phyloP scores from a whole-genome alignment of 345 rosid species.

The Bruguiera gymnorhiza region DNA sequence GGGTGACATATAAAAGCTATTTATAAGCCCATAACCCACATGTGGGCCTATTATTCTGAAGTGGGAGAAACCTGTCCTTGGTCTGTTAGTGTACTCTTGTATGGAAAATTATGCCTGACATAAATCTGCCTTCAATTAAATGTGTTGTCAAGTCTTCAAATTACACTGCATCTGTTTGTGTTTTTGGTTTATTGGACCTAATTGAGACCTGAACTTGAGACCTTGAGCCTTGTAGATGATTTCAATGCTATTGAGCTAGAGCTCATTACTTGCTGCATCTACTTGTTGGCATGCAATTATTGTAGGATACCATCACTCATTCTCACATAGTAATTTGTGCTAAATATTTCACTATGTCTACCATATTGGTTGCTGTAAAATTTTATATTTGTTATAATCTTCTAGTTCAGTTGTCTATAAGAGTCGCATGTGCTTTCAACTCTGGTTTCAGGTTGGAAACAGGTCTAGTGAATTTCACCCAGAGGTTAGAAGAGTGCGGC shows the following conservation, averaged over 20 bases:
- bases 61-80: too few relatives aligned
- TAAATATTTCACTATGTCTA: neutral
- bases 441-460: conserved; percentile 69
- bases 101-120: too few relatives aligned
- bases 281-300: neutral
- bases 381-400: neutral
- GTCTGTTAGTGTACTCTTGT: too few relatives aligned
- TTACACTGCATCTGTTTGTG: neutral
- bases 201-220: neutral
- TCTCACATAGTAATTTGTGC: neutral
- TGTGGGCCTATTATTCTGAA: too few relatives aligned
- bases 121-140: too few relatives aligned
- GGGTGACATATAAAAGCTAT: neutral
- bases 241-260: too few relatives aligned
- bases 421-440: neutral
- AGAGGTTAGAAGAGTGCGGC: conserved; percentile 96
- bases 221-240: neutral
- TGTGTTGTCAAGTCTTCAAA: too few relatives aligned
- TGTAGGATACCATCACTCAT: neutral
- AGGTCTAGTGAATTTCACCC: conserved; percentile 98
- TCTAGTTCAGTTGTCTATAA: neutral
- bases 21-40: too few relatives aligned
- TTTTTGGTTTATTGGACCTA: neutral
- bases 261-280: neutral
- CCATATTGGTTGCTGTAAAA: neutral